Evolutionary conservation across 345 rosid species (phyloP).

Genomic region (Eucalyptus regnans): DNA sequence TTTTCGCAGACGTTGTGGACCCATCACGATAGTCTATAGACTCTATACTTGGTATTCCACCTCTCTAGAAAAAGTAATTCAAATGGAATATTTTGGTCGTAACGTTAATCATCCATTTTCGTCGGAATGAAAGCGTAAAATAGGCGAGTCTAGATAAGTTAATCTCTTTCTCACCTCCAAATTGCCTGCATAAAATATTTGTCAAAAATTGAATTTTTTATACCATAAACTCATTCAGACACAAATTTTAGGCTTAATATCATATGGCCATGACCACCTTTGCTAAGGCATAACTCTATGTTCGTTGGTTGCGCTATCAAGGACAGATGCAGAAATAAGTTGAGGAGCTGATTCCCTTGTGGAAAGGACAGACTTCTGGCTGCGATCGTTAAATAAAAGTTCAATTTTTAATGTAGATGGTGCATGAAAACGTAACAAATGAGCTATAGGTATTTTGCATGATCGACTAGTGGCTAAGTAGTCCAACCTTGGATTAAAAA

Average conservation of each 20-base stretch:
- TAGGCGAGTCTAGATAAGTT: background rate
- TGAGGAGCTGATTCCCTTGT: background rate
- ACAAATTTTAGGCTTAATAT: background rate
- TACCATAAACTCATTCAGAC: background rate
- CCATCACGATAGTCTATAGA: too few relatives aligned
- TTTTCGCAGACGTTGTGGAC: too few relatives aligned
- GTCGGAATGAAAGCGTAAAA: background rate
- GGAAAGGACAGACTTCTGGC: background rate
- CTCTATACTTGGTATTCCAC: background rate
- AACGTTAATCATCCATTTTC: background rate
- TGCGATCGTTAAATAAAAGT: background rate
- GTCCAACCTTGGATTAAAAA: background rate
- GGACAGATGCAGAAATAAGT: background rate
- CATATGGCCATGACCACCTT: rapidly evolving
- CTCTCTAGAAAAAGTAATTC: background rate
- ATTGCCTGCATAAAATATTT: background rate
- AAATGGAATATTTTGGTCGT: background rate
- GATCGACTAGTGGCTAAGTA: background rate
- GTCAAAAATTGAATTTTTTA: background rate
- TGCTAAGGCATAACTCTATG: background rate
- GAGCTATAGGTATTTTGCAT: background rate
- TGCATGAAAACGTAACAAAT: background rate
- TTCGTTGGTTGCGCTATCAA: background rate
- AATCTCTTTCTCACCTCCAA: background rate
- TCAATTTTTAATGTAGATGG: background rate